These are phyloP conservation scores for Alternaria consortialis DNA, from an alignment of 2,329 filamentous ascomycete species.

Conservation along the genomic window DNA sequence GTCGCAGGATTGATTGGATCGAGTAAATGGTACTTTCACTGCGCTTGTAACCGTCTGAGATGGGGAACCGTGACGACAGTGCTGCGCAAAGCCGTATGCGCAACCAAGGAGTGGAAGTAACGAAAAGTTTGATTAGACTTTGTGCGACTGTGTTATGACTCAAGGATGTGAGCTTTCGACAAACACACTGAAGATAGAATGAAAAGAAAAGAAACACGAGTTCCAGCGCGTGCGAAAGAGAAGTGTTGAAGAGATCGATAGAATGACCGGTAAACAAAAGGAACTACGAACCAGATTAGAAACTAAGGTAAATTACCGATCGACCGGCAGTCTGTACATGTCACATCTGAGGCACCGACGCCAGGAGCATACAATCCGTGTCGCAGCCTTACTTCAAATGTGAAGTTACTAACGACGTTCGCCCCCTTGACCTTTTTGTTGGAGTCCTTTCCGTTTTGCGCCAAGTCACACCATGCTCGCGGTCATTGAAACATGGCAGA, in stretches of 20 bases:
- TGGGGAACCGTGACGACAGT: conserved; percentile 11
- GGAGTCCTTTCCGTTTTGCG: conserved; percentile 8
- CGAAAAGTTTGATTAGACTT: conserved; percentile 9
- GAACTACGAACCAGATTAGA: background rate
- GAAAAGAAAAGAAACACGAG: background rate
- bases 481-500: conserved; percentile 17
- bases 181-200: background rate
- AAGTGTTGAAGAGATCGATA: background rate
- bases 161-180: background rate
- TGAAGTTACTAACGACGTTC: conserved; percentile 3
- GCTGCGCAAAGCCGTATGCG: conserved; percentile 5
- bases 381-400: conserved; percentile 8
- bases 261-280: background rate
- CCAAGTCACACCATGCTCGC: conserved; percentile 12
- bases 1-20: conserved; percentile 4
- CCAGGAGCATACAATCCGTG: conserved; percentile 3
- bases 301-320: background rate
- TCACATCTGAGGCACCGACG: background rate
- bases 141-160: conserved; percentile 3
- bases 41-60: conserved; percentile 19
- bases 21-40: background rate
- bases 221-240: background rate
- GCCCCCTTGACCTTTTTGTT: conserved; percentile 2
- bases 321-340: background rate
- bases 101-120: conserved; percentile 14